A percentile compares a stretch with the other conserved stretches of the same genome.
These are phyloP conservation scores for Triadica sebifera DNA, from an alignment of 345 rosid genomes.

Conservation along the genomic window DNA sequence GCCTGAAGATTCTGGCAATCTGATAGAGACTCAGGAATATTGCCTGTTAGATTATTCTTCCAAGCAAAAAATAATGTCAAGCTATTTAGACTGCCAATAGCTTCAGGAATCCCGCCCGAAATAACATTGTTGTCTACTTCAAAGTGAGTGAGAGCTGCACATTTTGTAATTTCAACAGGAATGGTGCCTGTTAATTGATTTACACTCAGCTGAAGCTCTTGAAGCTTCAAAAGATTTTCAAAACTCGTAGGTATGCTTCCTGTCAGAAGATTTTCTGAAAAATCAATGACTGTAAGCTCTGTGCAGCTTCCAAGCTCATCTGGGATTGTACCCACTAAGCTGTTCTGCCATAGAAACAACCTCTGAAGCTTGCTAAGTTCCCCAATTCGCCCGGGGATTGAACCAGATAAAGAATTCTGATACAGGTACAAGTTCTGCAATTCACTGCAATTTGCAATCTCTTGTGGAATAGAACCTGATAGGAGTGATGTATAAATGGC, in stretches of 20 bases:
- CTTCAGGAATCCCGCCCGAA: constrained; percentile 70
- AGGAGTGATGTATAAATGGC: constrained; percentile 73
- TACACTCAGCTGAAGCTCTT: constrained; percentile 84
- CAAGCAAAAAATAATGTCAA: constrained; percentile 84
- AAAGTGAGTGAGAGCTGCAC: constrained; percentile 62
- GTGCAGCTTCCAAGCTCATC: constrained; percentile 62
- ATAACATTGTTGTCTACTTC: constrained; percentile 76
- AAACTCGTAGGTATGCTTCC: constrained; percentile 78
- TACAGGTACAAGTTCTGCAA: constrained; percentile 77
- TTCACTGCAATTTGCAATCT: constrained; percentile 79
- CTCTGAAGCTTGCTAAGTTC: constrained; percentile 73
- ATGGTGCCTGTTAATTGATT: constrained; percentile 77
- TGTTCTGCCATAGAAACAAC: constrained; percentile 86
- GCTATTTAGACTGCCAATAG: constrained; percentile 59
- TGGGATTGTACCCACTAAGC: constrained; percentile 76
- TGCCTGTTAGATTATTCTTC: constrained; percentile 82
- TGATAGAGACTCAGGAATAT: constrained; percentile 61
- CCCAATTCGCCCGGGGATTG: constrained; percentile 62
- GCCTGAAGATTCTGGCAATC: constrained; percentile 77
- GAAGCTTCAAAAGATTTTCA: constrained; percentile 70
- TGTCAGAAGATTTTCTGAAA: constrained; percentile 71
- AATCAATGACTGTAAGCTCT: constrained; percentile 66
- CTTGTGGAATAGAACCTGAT: constrained; percentile 77
- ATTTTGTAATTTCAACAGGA: constrained; percentile 67
- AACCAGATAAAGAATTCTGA: constrained; percentile 85